These are phyloP conservation scores for Pseudocercospora macadamiae DNA, from an alignment of 2,329 filamentous ascomycete species.

Conservation along the genomic window DNA sequence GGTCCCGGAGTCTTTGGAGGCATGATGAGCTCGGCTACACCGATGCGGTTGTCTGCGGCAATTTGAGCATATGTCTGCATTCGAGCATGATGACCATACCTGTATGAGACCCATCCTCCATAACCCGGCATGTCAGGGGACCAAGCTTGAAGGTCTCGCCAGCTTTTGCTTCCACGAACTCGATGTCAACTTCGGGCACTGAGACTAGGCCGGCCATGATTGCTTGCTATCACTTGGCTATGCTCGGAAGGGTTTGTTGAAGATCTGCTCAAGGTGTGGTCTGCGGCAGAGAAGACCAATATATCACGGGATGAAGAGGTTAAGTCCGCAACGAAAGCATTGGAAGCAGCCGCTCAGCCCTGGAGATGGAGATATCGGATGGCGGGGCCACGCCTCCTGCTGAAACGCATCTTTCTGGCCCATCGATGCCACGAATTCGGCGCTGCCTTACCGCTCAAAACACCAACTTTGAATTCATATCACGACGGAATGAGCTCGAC, in stretches of 20 bases:
- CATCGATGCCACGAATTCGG: too few species aligned
- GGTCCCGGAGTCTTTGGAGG: constrained; percentile 52
- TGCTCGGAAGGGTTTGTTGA: neutral
- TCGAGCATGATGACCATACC: constrained; percentile 36
- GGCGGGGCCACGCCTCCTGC: neutral
- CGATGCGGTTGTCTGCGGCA: constrained; percentile 51
- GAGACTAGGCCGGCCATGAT: constrained; percentile 31
- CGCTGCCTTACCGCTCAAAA: too few species aligned
- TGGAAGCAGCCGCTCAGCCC: neutral
- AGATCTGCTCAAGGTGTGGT: neutral
- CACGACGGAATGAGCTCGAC: too few species aligned
- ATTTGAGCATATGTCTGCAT: neutral
- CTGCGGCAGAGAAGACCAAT: too few species aligned
- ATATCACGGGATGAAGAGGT: too few species aligned
- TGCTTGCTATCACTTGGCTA: too few species aligned
- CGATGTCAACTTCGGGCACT: constrained; percentile 50
- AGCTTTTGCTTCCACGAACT: constrained; percentile 52
- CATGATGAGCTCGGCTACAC: constrained; percentile 53
- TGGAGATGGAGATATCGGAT: neutral
- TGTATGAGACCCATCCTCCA: constrained; percentile 56
- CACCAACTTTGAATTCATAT: too few species aligned
- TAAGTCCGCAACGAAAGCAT: neutral
- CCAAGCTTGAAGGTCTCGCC: constrained; percentile 56
- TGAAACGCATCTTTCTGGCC: too few species aligned
- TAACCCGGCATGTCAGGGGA: constrained; percentile 53